These are phyloP conservation scores for Ascochyta rabiei DNA, from an alignment of 2,329 filamentous ascomycete genomes.

Conservation along the genomic window DNA sequence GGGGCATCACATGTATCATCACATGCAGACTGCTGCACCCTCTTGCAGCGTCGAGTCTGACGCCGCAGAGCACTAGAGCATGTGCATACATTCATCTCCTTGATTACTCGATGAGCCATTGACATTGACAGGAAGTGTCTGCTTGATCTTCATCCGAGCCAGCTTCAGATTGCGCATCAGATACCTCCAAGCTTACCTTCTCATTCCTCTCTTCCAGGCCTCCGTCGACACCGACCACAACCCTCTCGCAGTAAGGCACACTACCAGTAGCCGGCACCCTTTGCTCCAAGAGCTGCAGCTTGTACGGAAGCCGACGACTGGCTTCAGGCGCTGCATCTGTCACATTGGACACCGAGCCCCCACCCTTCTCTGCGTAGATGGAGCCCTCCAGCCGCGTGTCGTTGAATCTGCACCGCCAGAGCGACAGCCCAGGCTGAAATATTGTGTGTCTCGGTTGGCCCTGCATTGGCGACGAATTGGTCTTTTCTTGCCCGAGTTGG, in stretches of 20 bases:
- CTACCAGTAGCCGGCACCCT: constrained; percentile 18
- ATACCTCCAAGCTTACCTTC: neutral
- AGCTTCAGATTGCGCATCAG: neutral
- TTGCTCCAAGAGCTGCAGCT: constrained; percentile 33
- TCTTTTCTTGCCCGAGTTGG: constrained; percentile 15
- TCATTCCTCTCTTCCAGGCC: neutral
- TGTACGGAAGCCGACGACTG: constrained; percentile 24
- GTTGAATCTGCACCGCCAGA: constrained; percentile 39
- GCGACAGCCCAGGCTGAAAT: constrained; percentile 21
- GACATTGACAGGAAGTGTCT: constrained; percentile 9
- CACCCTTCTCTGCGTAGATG: constrained; percentile 18
- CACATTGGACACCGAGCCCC: neutral
- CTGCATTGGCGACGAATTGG: neutral
- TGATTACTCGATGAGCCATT: constrained; percentile 11
- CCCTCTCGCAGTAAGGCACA: constrained; percentile 31
- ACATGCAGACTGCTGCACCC: constrained; percentile 8
- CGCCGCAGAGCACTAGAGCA: neutral
- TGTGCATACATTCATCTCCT: neutral
- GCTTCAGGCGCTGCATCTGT: neutral
- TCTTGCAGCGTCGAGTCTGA: neutral
- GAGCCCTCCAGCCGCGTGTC: constrained; percentile 34
- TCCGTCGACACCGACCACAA: neutral
- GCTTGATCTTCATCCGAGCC: neutral
- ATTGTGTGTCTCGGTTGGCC: constrained; percentile 1
- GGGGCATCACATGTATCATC: constrained; percentile 13